Base-by-base conservation (phyloP, 306 rosid species). In the Dalbergia cochinchinensis region DNA sequence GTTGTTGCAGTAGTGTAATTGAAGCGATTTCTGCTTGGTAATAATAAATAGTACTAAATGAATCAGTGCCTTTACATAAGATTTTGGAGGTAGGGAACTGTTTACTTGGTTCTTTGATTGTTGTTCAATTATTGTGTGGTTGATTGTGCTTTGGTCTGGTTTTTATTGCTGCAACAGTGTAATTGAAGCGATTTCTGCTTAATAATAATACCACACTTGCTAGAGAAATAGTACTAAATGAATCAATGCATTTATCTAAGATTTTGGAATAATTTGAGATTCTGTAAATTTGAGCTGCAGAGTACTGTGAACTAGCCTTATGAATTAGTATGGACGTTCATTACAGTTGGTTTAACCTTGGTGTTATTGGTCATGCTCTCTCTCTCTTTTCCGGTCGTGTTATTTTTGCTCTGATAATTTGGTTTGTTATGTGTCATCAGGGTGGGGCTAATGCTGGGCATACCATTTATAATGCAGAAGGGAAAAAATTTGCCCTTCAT, bases 361-460 rank as follows among this genome's bases (percentile, higher is more conserved):
- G 51, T 63, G 72, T 37, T 58, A 68, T 47, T 58, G 65, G 61
- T 51, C 57, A 18, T 65, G 22, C 22, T 53, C 42, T 65, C 5
- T 1, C 9, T 31, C 2, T 26, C 31, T 26, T 22, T 61, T 35
- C 42, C 9, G 1, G 8, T 44, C 2, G 0, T 35, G 16, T 73
- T 74, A 2, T 74, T 50, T 26, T 83, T 83, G 60, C 34, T 20
- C 69, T 84, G 34, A 69, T 54, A 39, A 44, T 47, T 66, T 82
- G 55, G 33, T 12, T 71, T 34, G 11, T 44, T 20, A 7, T 13
- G 19, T 67, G 13, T 31, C 70, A 18, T 59, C 73, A 95, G 98
- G 99, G 99, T 73, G 98, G 99, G 70, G 97, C 98, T 62, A 95
- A 95, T 85, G 99, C 98, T 47, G 99, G 98, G 33, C 98, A 95